Percentiles rank a stretch among this genome's conserved stretches.
Evolutionary conservation across 2,329 filamentous ascomycete species (phyloP).

Genomic region (Calonectria multiphialidica): DNA sequence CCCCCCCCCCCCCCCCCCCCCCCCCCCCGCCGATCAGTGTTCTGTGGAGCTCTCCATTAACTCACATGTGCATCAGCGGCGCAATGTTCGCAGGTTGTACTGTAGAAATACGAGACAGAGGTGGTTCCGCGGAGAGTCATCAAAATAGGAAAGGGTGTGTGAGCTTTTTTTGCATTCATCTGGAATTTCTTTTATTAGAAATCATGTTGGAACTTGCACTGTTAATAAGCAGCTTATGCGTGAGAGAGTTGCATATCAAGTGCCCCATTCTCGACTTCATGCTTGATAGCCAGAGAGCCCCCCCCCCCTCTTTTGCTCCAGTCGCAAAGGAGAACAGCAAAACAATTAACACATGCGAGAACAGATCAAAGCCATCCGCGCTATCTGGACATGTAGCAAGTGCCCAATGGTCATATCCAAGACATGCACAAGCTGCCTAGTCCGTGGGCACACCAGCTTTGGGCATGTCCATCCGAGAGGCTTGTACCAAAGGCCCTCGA

Average conservation of each 20-base stretch:
- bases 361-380: neutral
- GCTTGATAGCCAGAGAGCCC: slow-evolving; percentile 35
- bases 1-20: too few species aligned
- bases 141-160: too few species aligned
- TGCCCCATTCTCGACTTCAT: too few species aligned
- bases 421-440: neutral
- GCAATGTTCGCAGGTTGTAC: slow-evolving; percentile 19
- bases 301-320: too few species aligned
- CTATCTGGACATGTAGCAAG: neutral
- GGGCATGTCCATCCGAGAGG: slow-evolving; percentile 24
- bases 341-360: neutral
- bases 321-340: neutral
- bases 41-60: slow-evolving; percentile 59
- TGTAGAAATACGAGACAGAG: neutral
- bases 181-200: neutral
- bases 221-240: too few species aligned
- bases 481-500: neutral
- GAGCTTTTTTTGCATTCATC: neutral
- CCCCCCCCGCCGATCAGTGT: slow-evolving; percentile 60
- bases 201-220: neutral
- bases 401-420: neutral
- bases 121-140: too few species aligned
- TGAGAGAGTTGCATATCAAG: too few species aligned
- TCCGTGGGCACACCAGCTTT: neutral
- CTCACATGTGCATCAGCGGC: slow-evolving; percentile 60